phyloP scores from a whole-genome alignment of 139 green algal species.

The Chlamydomonas eustigma region DNA sequence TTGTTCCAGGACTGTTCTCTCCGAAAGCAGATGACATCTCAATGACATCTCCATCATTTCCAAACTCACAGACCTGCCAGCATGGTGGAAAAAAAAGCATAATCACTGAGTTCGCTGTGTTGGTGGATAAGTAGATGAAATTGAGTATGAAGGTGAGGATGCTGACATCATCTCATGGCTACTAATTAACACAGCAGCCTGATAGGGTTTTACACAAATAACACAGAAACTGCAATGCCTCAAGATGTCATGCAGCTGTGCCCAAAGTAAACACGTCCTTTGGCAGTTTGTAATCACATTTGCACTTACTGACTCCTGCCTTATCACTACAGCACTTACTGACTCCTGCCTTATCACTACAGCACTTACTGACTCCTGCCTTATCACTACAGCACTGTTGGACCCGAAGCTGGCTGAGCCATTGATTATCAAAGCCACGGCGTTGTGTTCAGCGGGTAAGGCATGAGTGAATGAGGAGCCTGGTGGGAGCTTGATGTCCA shows the following conservation, averaged over 20 bases:
- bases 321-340: not conserved
- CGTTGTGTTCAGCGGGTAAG: not conserved
- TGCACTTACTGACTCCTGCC: not conserved
- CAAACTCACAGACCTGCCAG: not conserved
- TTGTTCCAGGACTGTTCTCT: not conserved
- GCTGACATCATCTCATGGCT: not conserved
- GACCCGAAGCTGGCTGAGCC: not conserved
- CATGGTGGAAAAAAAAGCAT: not conserved
- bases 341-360: not conserved
- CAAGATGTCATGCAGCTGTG: not conserved
- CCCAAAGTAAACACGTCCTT: not conserved
- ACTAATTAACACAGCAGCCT: not conserved
- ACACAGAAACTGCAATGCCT: not conserved
- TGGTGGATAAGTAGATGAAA: not conserved
- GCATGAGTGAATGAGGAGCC: not conserved
- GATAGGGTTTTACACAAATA: not conserved
- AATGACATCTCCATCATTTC: not conserved
- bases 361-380: not conserved
- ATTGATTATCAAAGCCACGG: not conserved
- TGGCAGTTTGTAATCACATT: not conserved
- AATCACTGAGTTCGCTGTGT: not conserved
- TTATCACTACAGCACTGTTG: not conserved
- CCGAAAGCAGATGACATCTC: not conserved
- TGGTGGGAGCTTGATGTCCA: not conserved
- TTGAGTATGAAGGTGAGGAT: not conserved